phyloP scores from a whole-genome alignment of 306 rosid genomes.

The Prinsepia uniflora region DNA sequence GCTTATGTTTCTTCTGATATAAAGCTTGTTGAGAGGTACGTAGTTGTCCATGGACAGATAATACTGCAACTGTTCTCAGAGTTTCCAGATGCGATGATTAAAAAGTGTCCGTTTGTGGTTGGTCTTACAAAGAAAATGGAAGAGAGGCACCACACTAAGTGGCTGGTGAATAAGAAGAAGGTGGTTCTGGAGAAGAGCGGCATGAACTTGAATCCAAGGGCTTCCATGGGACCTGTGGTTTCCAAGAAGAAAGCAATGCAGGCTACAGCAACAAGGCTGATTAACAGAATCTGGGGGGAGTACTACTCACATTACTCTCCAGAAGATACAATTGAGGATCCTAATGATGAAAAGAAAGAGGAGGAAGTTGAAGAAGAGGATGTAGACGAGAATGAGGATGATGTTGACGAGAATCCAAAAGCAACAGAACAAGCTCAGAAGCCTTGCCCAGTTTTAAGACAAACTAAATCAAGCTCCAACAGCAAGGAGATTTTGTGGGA shows the following conservation, averaged over 20 bases:
- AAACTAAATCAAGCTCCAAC: slow-evolving; percentile 30
- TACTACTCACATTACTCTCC: slow-evolving; percentile 77
- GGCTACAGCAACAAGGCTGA: slow-evolving; percentile 81
- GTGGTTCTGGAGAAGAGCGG: slow-evolving; percentile 41
- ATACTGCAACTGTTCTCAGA: slow-evolving; percentile 81
- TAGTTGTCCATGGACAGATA: slow-evolving; percentile 92
- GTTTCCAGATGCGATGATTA: slow-evolving; percentile 68
- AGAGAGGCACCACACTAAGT: slow-evolving; percentile 88
- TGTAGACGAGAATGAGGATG: slow-evolving; percentile 65
- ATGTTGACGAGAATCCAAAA: slow-evolving; percentile 45
- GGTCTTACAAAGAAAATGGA: slow-evolving; percentile 82
- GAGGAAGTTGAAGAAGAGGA: slow-evolving; percentile 82
- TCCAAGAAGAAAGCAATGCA: slow-evolving; percentile 83
- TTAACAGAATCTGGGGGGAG: slow-evolving; percentile 91
- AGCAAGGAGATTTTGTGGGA: slow-evolving; percentile 60
- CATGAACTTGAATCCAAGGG: slow-evolving; percentile 80
- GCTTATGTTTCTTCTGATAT: slow-evolving; percentile 73
- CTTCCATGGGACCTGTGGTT: slow-evolving; percentile 58
- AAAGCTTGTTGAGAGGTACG: slow-evolving; percentile 63
- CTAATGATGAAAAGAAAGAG: slow-evolving; percentile 44
- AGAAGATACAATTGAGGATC: slow-evolving; percentile 48
- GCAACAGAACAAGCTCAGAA: slow-evolving; percentile 37
- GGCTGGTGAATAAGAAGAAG: slow-evolving; percentile 72
- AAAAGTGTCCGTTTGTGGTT: slow-evolving; percentile 66
- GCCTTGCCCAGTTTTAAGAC: slow-evolving; percentile 37